A percentile compares a stretch with the other conserved stretches of the same genome.
phyloP scores from a whole-genome alignment of 2,329 filamentous ascomycete genomes.

The Bipolaris sorokiniana region DNA sequence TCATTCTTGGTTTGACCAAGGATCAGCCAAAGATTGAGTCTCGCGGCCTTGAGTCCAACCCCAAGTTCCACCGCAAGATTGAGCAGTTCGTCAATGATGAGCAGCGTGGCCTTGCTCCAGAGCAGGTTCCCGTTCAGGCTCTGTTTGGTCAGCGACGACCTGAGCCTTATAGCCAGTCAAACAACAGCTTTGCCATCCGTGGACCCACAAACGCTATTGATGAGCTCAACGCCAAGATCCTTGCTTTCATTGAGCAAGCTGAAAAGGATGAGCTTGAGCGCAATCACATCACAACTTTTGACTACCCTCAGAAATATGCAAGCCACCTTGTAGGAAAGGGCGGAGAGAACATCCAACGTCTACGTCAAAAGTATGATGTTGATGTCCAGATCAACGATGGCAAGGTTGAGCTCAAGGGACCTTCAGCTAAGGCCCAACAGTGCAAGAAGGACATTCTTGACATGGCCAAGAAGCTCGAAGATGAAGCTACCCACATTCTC shows the following conservation, averaged over 20 bases:
- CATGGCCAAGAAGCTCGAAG: conserved; percentile 81
- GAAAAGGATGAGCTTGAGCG: conserved; percentile 93
- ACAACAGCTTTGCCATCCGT: conserved; percentile 69
- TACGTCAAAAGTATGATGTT: conserved; percentile 73
- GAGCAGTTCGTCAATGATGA: conserved; percentile 64
- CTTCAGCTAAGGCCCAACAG: conserved; percentile 89
- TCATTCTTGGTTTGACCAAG: conserved; percentile 60
- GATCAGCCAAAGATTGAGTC: conserved; percentile 63
- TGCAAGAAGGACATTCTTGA: conserved; percentile 82
- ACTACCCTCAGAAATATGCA: conserved; percentile 93
- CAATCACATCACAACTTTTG: conserved; percentile 82
- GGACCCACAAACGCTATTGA: conserved; percentile 77
- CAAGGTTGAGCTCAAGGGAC: conserved; percentile 93
- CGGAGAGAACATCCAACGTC: conserved; percentile 71
- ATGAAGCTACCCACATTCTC: conserved; percentile 84
- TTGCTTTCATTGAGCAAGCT: conserved; percentile 82
- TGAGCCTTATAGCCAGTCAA: conserved; percentile 61
- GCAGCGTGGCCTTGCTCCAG: conserved; percentile 57
- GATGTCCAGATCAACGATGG: conserved; percentile 91
- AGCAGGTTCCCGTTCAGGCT: conserved; percentile 63
- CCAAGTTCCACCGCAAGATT: conserved; percentile 69
- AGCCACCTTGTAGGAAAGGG: conserved; percentile 78
- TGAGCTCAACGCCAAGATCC: conserved; percentile 73
- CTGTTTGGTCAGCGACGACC: conserved; percentile 54
- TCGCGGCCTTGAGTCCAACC: conserved; percentile 60